Evolutionary conservation across 1,284 basidiomycete genomes (phyloP).

Genomic region (Stereum hirsutum): DNA sequence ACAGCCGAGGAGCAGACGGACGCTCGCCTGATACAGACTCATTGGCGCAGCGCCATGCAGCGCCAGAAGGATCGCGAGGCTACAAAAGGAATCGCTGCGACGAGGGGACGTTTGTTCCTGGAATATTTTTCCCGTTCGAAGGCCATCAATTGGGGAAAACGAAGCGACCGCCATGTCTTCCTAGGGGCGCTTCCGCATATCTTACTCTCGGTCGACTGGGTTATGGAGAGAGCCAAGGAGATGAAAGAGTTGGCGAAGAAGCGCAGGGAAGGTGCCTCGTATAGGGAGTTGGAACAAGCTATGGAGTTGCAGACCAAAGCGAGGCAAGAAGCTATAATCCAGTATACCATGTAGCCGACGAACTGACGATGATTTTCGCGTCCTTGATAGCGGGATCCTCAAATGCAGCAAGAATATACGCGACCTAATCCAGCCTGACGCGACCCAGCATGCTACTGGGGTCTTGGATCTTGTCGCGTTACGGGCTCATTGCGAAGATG

Average conservation of each 20-base stretch:
- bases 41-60: not conserved
- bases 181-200: slow-evolving; percentile 42
- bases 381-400: too few species aligned
- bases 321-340: too few species aligned
- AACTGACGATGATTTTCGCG: too few species aligned
- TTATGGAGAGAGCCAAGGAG: slow-evolving; percentile 18
- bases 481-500: too few species aligned
- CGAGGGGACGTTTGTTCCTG: slow-evolving; percentile 20
- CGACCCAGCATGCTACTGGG: too few species aligned
- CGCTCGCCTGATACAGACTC: not conserved
- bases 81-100: slow-evolving; percentile 10
- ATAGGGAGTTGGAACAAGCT: slow-evolving; percentile 25
- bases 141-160: slow-evolving; percentile 23
- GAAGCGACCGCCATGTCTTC: slow-evolving; percentile 31
- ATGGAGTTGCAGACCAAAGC: slow-evolving; percentile 18
- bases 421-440: too few species aligned
- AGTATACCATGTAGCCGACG: too few species aligned
- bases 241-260: slow-evolving; percentile 26
- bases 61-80: not conserved
- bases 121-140: slow-evolving; percentile 23
- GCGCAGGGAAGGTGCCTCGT: slow-evolving; percentile 18
- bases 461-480: too few species aligned
- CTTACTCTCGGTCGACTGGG: slow-evolving; percentile 32
- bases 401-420: too few species aligned
- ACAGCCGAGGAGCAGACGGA: not conserved